Conservation (phyloP, 192 early-diverging fungal genomes). For the Rhizophagus prolifer region DNA sequence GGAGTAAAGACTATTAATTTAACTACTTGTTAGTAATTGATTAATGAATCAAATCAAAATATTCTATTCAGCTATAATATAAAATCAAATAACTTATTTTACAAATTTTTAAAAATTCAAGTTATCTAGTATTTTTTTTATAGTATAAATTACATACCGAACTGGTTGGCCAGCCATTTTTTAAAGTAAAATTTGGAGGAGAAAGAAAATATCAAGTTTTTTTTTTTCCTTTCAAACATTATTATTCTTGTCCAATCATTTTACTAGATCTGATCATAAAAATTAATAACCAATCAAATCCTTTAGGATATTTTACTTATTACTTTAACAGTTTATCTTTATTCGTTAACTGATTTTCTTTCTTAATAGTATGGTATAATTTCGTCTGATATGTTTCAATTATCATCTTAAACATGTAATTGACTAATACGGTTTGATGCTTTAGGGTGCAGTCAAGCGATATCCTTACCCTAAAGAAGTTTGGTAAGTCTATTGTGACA, state of each 20-base stretch:
- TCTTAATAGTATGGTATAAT: background rate
- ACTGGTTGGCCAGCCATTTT: background rate
- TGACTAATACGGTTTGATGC: too few relatives aligned
- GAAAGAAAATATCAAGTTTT: background rate
- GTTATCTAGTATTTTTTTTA: background rate
- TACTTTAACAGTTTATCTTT: too few relatives aligned
- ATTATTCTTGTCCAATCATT: background rate
- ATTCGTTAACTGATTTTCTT: background rate
- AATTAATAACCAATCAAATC: background rate
- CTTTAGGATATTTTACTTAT: too few relatives aligned
- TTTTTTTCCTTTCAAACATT: background rate
- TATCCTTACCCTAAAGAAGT: slow-evolving; percentile 44
- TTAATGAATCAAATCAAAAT: background rate
- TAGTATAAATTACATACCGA: background rate
- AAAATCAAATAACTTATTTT: too few relatives aligned
- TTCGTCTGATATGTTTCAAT: background rate
- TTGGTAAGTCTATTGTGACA: slow-evolving; percentile 28
- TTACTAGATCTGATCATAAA: background rate
- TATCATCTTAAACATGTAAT: too few relatives aligned
- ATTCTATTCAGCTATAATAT: too few relatives aligned
- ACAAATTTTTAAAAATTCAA: background rate
- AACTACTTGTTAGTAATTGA: background rate
- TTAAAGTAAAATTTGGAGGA: background rate
- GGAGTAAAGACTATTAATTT: slow-evolving; percentile 83
- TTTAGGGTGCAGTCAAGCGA: slow-evolving; percentile 35